Evolutionary conservation across 2,329 filamentous ascomycete species (phyloP), one percentile per base, ranked within the genome.

Genomic region (Cladorrhinum sp.): DNA sequence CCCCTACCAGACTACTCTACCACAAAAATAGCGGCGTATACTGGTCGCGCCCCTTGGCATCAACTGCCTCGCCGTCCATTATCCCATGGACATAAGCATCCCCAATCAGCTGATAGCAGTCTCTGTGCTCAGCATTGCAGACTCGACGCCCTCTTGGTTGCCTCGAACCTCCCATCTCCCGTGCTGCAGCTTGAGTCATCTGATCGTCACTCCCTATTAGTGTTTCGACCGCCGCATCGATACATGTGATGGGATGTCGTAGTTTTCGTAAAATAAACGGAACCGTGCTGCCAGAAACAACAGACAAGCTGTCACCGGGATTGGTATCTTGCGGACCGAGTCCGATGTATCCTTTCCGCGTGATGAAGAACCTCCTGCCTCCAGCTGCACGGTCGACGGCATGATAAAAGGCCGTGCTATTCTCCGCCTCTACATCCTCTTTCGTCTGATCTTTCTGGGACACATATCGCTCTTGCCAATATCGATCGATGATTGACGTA

Each of bases 51-150:
- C 14, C n/a, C 18, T 20, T 36, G 3, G 52, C 4, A 12, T 36
- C 14, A 14, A 33, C 16, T 12, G 18, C 52, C n/a, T 53, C 50
- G 7, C 52, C 28, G n/a, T 55, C 21, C 52, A 55, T 55, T 2
- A 39, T 20, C 14, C 52, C 52, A 55, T 55, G 52, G 39, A 55
- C 52, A 39, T 53, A 53, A 18, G 50, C 50, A 33, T 55, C 30
- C 10, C 52, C 52, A 12, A 55, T 16, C 50, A 53, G 2, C 8
- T 30, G 18, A 30, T 53, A 33, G n/a, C 26, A 18, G 9, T 23
- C 18, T 10, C 10, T 23, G 28, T 52, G 49, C 49, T 16, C 5
- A 18, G n/a, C 21, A 2, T 52, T 26, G 21, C 49, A 52, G 2
- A 52, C 23, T 7, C 16, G 16, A 7, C 4, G 23, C 23, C 6